Evolutionary conservation across 2,329 filamentous ascomycete genomes (phyloP).

Genomic region (Trichoderma harzianum): DNA sequence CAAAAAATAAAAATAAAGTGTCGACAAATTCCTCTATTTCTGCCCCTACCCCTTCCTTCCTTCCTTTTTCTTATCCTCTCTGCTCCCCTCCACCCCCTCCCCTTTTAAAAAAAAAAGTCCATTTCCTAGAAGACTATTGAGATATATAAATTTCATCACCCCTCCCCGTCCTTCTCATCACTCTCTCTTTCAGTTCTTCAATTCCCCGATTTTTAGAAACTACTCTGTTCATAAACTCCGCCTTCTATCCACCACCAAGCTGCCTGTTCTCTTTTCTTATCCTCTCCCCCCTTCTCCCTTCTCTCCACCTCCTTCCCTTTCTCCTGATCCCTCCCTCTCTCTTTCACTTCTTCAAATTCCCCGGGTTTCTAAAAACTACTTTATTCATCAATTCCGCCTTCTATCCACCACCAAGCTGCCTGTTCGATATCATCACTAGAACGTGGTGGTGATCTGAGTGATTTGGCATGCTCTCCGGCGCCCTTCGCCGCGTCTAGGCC

Average conservation of each 20-base stretch:
- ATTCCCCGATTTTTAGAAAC: background rate
- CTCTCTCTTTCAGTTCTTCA: background rate
- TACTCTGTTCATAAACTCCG: conserved; percentile 10
- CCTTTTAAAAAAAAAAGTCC: too few species aligned
- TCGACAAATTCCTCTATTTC: background rate
- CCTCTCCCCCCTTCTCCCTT: too few species aligned
- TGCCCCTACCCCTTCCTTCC: background rate
- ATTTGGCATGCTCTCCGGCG: background rate
- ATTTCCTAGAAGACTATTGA: too few species aligned
- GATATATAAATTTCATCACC: too few species aligned
- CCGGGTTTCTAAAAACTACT: too few species aligned
- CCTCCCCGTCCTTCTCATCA: too few species aligned
- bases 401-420: conserved; percentile 35
- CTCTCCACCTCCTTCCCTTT: too few species aligned
- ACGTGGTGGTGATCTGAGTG: conserved; percentile 9
- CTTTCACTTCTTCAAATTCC: too few species aligned
- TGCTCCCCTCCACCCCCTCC: background rate
- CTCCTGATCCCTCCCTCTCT: too few species aligned
- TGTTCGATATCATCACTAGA: conserved; percentile 29
- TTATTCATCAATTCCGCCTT: conserved; percentile 20
- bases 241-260: conserved; percentile 34
- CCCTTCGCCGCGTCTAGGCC: background rate
- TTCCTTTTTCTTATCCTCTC: background rate
- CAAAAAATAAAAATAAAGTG: background rate
- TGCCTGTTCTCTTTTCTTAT: conserved; percentile 25